Conservation (phyloP, 495 filamentous ascomycete species). For the Diplogelasinospora grovesii region DNA sequence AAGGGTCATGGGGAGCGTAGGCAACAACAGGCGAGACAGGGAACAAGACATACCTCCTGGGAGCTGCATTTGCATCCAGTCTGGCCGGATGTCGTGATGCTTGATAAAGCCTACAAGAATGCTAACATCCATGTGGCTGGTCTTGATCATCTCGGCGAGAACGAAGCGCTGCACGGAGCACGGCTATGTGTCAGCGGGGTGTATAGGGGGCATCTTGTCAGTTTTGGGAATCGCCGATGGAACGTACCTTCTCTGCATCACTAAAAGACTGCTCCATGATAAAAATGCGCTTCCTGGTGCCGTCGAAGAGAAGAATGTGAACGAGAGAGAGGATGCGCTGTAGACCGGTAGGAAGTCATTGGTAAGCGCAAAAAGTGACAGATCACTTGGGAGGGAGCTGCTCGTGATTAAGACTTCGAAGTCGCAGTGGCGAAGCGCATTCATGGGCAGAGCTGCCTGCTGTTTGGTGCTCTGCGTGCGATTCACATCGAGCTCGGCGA, state of each 20-base stretch:
- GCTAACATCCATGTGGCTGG: constrained; percentile 40
- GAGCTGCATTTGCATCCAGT: constrained; percentile 42
- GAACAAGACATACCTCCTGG: constrained; percentile 38
- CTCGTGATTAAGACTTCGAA: constrained; percentile 20
- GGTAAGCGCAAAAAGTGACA: constrained; percentile 18
- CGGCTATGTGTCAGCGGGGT: constrained; percentile 7
- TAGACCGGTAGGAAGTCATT: constrained; percentile 33
- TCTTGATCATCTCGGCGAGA: constrained; percentile 49
- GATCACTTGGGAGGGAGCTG: constrained; percentile 14
- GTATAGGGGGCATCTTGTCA: constrained; percentile 3
- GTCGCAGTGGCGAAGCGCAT: constrained; percentile 29
- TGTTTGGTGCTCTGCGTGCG: constrained; percentile 8
- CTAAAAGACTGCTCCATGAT: constrained; percentile 42
- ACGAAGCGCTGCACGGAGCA: constrained; percentile 40
- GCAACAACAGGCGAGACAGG: not conserved
- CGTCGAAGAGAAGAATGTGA: constrained; percentile 25
- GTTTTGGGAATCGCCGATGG: no score
- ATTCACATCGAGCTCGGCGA: constrained; percentile 11
- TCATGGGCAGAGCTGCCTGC: constrained; percentile 10
- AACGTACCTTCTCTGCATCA: constrained; percentile 43
- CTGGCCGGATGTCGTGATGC: constrained; percentile 32
- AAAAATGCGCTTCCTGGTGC: constrained; percentile 20
- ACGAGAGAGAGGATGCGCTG: constrained; percentile 19
- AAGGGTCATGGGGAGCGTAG: constrained; percentile 1
- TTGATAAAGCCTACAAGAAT: constrained; percentile 45